Evolutionary conservation across 2,329 filamentous ascomycete species (phyloP).

Genomic region (Triangularia setosa): DNA sequence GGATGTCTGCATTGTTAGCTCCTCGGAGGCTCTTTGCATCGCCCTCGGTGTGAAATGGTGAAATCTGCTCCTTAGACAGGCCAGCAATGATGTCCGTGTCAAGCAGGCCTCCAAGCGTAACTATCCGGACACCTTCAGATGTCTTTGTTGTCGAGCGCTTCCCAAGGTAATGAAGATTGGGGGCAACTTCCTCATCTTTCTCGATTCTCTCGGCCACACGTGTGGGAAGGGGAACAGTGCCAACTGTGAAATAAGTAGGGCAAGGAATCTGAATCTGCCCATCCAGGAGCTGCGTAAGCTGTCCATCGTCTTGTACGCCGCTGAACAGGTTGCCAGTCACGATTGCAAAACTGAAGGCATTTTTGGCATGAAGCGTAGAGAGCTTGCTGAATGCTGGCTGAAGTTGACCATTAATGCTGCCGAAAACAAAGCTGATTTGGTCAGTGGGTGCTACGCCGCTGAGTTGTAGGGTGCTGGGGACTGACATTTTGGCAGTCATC

Average conservation of each 20-base stretch:
- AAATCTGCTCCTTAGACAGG: slow-evolving; percentile 66
- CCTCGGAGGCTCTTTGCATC: slow-evolving; percentile 74
- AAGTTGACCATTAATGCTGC: slow-evolving; percentile 76
- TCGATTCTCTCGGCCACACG: slow-evolving; percentile 70
- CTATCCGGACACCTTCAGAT: slow-evolving; percentile 81
- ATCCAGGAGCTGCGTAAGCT: slow-evolving; percentile 61
- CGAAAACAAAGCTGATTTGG: slow-evolving; percentile 67
- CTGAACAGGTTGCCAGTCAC: slow-evolving; percentile 80
- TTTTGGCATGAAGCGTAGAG: slow-evolving; percentile 75
- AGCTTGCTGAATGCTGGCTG: slow-evolving; percentile 75
- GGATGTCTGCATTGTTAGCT: slow-evolving; percentile 76
- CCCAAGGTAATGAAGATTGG: slow-evolving; percentile 87
- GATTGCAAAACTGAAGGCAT: slow-evolving; percentile 81
- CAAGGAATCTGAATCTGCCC: slow-evolving; percentile 73
- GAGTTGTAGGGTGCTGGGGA: slow-evolving; percentile 12
- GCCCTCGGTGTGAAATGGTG: slow-evolving; percentile 71
- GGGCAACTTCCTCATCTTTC: slow-evolving; percentile 70
- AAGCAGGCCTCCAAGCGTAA: slow-evolving; percentile 74
- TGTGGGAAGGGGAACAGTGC: slow-evolving; percentile 65
- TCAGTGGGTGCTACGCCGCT: slow-evolving; percentile 20
- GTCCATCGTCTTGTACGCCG: slow-evolving; percentile 50
- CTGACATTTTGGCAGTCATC: slow-evolving; percentile 28
- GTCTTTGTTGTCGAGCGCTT: slow-evolving; percentile 87
- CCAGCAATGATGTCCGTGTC: slow-evolving; percentile 58
- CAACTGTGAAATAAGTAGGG: slow-evolving; percentile 87